Evolutionary conservation across 768 basidiomycete species (phyloP).

Genomic region (Kockovaella imperatae): DNA sequence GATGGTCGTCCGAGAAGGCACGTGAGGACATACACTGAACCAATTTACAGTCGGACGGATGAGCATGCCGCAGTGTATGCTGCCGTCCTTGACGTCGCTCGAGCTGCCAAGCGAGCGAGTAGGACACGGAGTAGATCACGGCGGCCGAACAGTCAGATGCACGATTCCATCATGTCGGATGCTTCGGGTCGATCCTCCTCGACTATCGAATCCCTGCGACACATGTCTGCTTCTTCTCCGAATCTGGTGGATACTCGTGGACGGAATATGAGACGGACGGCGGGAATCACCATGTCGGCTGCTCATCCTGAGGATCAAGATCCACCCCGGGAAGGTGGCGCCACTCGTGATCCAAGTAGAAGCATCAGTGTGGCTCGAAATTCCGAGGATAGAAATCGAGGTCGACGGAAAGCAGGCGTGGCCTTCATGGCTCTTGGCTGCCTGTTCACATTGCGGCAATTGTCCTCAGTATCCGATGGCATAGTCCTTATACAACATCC

Average conservation of each 20-base stretch:
- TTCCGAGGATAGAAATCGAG: conserved; percentile 48
- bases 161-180: conserved; percentile 74
- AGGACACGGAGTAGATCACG: conserved; percentile 14
- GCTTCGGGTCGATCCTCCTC: conserved; percentile 16
- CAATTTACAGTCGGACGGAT: conserved; percentile 1
- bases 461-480: not conserved
- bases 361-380: conserved; percentile 34
- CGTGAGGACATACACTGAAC: too few species aligned
- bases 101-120: conserved; percentile 35
- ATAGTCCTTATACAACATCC: conserved; percentile 6
- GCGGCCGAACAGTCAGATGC: conserved; percentile 44
- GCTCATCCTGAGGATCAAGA: too few species aligned
- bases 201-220: conserved; percentile 29
- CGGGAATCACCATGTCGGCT: conserved; percentile 2
- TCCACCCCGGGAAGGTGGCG: not conserved
- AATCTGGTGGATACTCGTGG: conserved; percentile 9
- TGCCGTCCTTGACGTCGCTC: conserved; percentile 40
- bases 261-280: conserved; percentile 3
- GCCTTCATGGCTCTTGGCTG: conserved; percentile 72
- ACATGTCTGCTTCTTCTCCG: conserved; percentile 2
- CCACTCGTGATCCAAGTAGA: conserved; percentile 14
- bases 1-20: not conserved
- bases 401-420: conserved; percentile 64
- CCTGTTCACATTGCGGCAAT: conserved; percentile 56
- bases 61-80: conserved; percentile 34